A percentile compares a stretch with the other conserved stretches of the same genome.
These are phyloP conservation scores for Niveomyces coronatus DNA, from an alignment of 2,329 filamentous ascomycete genomes.

Conservation along the genomic window DNA sequence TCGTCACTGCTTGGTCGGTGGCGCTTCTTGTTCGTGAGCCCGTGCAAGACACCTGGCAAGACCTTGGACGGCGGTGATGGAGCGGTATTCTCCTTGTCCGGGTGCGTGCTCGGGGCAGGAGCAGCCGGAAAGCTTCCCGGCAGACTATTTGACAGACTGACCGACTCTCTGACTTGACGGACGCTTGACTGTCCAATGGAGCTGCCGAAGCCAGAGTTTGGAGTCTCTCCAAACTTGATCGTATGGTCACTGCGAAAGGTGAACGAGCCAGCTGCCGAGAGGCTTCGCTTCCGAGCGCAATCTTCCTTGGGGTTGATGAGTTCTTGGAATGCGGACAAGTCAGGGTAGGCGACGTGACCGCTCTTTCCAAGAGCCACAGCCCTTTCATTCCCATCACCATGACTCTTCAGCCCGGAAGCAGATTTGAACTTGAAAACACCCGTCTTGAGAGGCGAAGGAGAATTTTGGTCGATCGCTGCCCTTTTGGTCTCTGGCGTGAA, in stretches of 20 bases:
- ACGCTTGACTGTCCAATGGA: slow-evolving; percentile 50
- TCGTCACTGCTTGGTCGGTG: slow-evolving; percentile 47
- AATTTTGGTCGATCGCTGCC: slow-evolving; percentile 32
- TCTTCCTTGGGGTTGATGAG: slow-evolving; percentile 19
- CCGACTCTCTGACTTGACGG: slow-evolving; percentile 47
- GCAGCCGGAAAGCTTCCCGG: slow-evolving; percentile 44
- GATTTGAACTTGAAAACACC: slow-evolving; percentile 27
- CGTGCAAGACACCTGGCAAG: slow-evolving; percentile 44
- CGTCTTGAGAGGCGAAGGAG: slow-evolving; percentile 47
- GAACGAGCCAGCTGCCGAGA: slow-evolving; percentile 46
- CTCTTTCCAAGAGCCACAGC: slow-evolving; percentile 13
- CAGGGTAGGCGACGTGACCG: slow-evolving; percentile 39
- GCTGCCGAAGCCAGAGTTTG: slow-evolving; percentile 43
- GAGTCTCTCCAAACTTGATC: slow-evolving; percentile 43
- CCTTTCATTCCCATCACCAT: slow-evolving; percentile 17
- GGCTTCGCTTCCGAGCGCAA: slow-evolving; percentile 17
- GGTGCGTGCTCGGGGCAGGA: slow-evolving; percentile 21
- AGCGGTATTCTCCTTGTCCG: slow-evolving; percentile 46
- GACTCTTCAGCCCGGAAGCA: slow-evolving; percentile 18
- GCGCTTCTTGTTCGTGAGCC: slow-evolving; percentile 57
- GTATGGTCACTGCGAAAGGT: slow-evolving; percentile 58
- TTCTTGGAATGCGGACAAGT: slow-evolving; percentile 34
- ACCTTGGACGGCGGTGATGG: slow-evolving; percentile 24
- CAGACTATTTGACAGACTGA: slow-evolving; percentile 34
- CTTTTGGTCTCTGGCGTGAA: slow-evolving; percentile 64